Base-by-base conservation (phyloP, 1,284 basidiomycete genomes). In the Lignosus rhinocerotis region DNA sequence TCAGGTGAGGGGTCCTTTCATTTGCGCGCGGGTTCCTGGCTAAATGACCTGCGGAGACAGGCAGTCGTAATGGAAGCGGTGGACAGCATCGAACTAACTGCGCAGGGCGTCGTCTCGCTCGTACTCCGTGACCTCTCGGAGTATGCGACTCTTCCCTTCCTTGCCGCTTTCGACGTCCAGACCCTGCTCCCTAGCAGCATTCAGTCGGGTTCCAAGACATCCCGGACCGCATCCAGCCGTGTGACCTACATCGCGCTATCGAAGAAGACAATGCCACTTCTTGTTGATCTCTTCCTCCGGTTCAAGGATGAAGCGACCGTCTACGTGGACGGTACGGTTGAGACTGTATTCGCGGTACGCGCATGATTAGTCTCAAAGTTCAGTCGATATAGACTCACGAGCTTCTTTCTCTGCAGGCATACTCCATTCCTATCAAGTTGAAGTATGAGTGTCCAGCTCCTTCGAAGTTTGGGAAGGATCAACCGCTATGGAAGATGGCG, bases 381-480 rank as follows among this genome's bases (percentile, higher is more conserved):
- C 32, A 16, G 33, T 17, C 25, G 36, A 10, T 16, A 17, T 39
- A 16, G 34, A 33, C 45, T 55, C 33, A 61, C 38, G 21, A 31
- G 25, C 19, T 57, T 30, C n/a, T 38, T 50, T 34, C 17, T 2
- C 25, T 10, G 11, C 53, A 94, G 92, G 89, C 94, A 0, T 94
- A 92, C 66, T 85, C 91, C 1, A 88, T 96, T 34, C 94, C 96
- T 0, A 87, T 98, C 71, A 94, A 94, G 71, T 78, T 98, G 61
- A 96, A 96, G 73, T 97, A 98, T 66, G 93, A 95, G 46, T 97
- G 96, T 70, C 95, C 96, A 0, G 77, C 89, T 0, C 82, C 95
- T 0, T 94, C 88, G 44, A 94, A 90, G 70, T 92, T 86, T 68
- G 92, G 92, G 1, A 86, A 90, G 53, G 94, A 94, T 69, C 75